These are phyloP conservation scores for Monascus purpureus DNA, from an alignment of 495 filamentous ascomycete genomes.

Conservation along the genomic window DNA sequence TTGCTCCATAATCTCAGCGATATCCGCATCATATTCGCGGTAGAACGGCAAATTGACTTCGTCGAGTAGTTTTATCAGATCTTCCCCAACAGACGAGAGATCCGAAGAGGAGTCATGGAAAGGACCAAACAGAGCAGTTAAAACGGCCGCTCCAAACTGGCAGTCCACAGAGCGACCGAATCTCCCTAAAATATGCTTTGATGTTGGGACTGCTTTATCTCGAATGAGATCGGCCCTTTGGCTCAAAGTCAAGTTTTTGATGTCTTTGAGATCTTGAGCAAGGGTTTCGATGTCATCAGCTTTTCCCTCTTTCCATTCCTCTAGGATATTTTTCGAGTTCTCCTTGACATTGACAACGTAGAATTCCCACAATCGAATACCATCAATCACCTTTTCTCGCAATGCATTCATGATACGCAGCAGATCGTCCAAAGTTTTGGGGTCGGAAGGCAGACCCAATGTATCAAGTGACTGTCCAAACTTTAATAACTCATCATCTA, in stretches of 20 bases:
- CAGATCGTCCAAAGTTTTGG: slow-evolving; percentile 61
- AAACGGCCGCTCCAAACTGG: slow-evolving; percentile 49
- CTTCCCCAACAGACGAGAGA: slow-evolving; percentile 24
- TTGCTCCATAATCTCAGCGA: slow-evolving; percentile 72
- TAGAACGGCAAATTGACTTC: slow-evolving; percentile 81
- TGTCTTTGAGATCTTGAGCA: slow-evolving; percentile 32
- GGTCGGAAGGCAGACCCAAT: slow-evolving; percentile 57
- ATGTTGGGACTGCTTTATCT: slow-evolving; percentile 49
- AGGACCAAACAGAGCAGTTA: slow-evolving; percentile 55
- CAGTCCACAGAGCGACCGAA: slow-evolving; percentile 58
- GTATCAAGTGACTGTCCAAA: slow-evolving; percentile 55
- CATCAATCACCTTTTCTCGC: slow-evolving; percentile 62
- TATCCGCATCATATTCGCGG: slow-evolving; percentile 76
- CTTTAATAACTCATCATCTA: slow-evolving; percentile 73
- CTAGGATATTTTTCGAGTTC: slow-evolving; percentile 51
- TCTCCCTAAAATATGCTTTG: slow-evolving; percentile 61
- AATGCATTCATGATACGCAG: slow-evolving; percentile 69
- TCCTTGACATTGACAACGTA: slow-evolving; percentile 70
- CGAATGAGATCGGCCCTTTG: slow-evolving; percentile 48
- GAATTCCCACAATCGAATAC: slow-evolving; percentile 80
- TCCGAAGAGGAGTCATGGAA: slow-evolving; percentile 37
- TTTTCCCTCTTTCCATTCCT: slow-evolving; percentile 53
- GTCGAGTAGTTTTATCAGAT: slow-evolving; percentile 52
- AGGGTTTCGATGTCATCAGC: slow-evolving; percentile 22
- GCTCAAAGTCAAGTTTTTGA: slow-evolving; percentile 39